Evolutionary conservation across 495 filamentous ascomycete species (phyloP), one percentile per base, ranked within the genome.

Genomic region (Aspergillus incahuasiensis): DNA sequence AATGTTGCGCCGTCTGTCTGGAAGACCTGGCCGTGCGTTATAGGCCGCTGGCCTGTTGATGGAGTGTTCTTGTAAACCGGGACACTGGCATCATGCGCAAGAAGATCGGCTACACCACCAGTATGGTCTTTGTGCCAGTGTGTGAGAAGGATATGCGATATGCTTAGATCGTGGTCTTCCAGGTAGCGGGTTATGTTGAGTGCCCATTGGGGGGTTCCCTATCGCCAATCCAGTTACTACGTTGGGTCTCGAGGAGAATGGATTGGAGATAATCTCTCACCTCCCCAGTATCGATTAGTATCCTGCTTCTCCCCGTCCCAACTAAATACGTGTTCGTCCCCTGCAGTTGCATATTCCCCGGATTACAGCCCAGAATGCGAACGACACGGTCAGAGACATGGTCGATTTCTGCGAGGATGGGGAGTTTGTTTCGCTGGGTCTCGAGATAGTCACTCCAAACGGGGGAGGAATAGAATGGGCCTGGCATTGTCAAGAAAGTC

Each of bases 121-220:
- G 79, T 76, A 61, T 96, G 91, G 66, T 96, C 91, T 21, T 72
- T 77, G 69, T 95, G 91, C 86, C 88, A 88, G 67, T 96, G 91
- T 0, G 90, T 92, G n/a, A 95, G 69, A 12, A 96, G 71, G 1
- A 82, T 78, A 11, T 67, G 61, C 11, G 74, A 68, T 28, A 95
- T 71, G 2, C 68, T 64, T 46, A 84, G 72, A 6, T 79, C 70
- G 6, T 44, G 25, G 34, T 63, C 46, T 13, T 57, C 15, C 7
- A 68, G 55, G 6, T 57, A 58, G 0, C 64, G 41, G 13, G 49
- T 30, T 11, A 76, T 61, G 0, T 60, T 51, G 1, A 58, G 56
- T 6, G 59, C 57, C 71, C 73, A 76, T n/a, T 13, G 56, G 49
- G 41, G 64, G 13, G 32, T 11, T 12, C 32, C 32, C 32, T 35